phyloP scores from a whole-genome alignment of 257 asterid species.

The Solanum ahanhuiri region DNA sequence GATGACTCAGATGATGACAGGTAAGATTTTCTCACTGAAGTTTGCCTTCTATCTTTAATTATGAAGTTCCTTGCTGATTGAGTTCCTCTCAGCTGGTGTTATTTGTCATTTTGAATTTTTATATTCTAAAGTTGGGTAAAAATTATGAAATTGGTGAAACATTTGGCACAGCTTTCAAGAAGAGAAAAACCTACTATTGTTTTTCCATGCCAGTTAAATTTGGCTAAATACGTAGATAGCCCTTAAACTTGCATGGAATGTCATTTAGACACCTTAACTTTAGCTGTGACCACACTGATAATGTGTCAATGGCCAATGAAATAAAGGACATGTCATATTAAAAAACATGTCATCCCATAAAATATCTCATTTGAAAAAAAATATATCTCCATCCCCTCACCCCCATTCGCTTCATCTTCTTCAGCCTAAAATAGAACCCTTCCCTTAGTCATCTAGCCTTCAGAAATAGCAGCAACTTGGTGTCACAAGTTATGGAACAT shows the following conservation, averaged over 20 bases:
- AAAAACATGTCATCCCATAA: not conserved
- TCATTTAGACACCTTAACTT: not conserved
- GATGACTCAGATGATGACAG: conserved; percentile 93
- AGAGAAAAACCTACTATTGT: not conserved
- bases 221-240: not conserved
- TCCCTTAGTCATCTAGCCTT: not conserved
- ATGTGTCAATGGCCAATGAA: not conserved
- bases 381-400: not conserved
- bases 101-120: not conserved
- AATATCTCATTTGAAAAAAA: not conserved
- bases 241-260: not conserved
- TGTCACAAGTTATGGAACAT: not conserved
- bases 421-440: not conserved
- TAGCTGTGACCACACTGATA: not conserved
- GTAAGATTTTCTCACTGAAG: conserved; percentile 14
- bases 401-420: not conserved
- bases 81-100: not conserved
- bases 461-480: not conserved
- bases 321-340: not conserved
- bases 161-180: not conserved
- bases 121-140: not conserved
- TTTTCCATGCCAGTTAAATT: not conserved
- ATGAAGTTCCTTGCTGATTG: not conserved
- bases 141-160: not conserved
- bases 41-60: not conserved